Conservation (phyloP, 2,329 filamentous ascomycete genomes). For the Aspergillus glaucus region DNA sequence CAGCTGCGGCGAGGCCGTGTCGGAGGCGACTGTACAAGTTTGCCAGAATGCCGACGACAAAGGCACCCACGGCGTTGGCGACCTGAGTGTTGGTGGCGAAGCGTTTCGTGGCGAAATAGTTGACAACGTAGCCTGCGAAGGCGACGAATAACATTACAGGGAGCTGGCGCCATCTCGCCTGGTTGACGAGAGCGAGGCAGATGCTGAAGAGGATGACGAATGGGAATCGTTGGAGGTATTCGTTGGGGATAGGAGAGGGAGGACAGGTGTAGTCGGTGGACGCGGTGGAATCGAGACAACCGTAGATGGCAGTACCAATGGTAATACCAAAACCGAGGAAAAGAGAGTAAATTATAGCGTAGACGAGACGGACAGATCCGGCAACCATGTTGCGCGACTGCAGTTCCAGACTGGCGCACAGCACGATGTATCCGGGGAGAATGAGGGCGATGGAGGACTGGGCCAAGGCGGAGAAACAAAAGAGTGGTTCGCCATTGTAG, state of each 20-base stretch:
- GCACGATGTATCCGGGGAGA: constrained; percentile 62
- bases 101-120: constrained; percentile 64
- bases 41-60: constrained; percentile 72
- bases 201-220: constrained; percentile 72
- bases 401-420: constrained; percentile 58
- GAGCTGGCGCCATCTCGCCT: constrained; percentile 73
- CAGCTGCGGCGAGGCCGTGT: constrained; percentile 76
- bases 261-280: constrained; percentile 45
- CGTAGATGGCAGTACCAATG: constrained; percentile 59
- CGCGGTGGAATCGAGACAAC: constrained; percentile 52
- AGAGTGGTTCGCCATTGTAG: constrained; percentile 46
- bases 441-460: constrained; percentile 70
- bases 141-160: constrained; percentile 73
- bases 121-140: constrained; percentile 68
- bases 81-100: constrained; percentile 69
- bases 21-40: constrained; percentile 69
- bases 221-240: constrained; percentile 53
- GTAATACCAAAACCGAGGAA: constrained; percentile 70
- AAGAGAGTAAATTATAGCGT: constrained; percentile 67
- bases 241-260: constrained; percentile 46
- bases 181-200: constrained; percentile 72
- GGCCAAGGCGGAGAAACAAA: constrained; percentile 67
- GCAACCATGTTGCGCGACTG: constrained; percentile 65
- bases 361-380: constrained; percentile 69
- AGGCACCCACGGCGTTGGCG: constrained; percentile 69